Conservation (phyloP, 1,284 basidiomycete species). For the Leccinum idahoense region DNA sequence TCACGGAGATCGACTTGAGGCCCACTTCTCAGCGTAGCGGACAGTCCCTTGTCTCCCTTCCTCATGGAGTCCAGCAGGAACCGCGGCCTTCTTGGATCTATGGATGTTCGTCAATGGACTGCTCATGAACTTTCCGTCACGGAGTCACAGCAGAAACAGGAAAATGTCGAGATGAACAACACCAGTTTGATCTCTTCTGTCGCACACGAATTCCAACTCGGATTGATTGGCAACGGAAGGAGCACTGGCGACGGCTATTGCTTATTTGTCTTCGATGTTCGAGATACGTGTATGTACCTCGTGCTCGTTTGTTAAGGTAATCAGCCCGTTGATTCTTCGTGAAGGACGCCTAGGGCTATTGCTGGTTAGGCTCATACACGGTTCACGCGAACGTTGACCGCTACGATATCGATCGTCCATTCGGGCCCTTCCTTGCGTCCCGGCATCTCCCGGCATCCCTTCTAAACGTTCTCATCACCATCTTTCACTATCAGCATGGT, state of each 20-base stretch:
- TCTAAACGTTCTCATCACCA: too few species aligned
- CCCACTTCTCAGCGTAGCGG: background rate
- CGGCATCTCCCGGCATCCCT: too few species aligned
- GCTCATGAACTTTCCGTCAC: slow-evolving; percentile 4
- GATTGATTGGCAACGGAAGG: slow-evolving; percentile 22
- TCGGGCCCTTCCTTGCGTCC: too few species aligned
- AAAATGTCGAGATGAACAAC: too few species aligned
- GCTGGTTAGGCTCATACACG: background rate
- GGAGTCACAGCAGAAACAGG: too few species aligned
- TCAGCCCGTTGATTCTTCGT: background rate
- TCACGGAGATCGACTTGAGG: slow-evolving; percentile 11
- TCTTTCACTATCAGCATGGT: too few species aligned
- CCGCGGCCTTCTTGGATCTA: slow-evolving; percentile 9
- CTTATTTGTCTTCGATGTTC: background rate
- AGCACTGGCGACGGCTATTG: slow-evolving; percentile 17
- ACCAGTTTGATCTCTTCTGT: slow-evolving; percentile 16
- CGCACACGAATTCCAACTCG: slow-evolving; percentile 24
- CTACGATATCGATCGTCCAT: too few species aligned
- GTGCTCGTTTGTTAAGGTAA: background rate
- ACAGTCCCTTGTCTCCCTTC: slow-evolving; percentile 21
- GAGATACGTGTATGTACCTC: background rate
- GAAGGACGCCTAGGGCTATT: background rate
- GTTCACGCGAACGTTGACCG: background rate
- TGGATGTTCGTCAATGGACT: slow-evolving; percentile 24
- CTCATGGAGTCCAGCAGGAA: slow-evolving; percentile 27